phyloP scores from a whole-genome alignment of 2,329 filamentous ascomycete genomes.

The Magnaporthales sp. region DNA sequence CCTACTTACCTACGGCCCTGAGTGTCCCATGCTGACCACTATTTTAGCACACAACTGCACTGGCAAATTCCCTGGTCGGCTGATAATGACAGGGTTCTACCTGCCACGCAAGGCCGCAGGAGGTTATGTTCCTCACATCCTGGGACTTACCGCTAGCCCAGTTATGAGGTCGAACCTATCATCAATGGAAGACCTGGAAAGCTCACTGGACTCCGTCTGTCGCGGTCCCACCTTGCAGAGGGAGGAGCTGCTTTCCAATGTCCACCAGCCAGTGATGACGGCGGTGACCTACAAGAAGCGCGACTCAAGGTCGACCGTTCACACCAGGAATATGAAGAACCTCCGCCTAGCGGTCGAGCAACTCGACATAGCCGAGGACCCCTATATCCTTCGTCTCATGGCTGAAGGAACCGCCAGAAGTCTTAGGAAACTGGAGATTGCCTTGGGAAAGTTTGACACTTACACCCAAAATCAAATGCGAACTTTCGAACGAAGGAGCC shows the following conservation, averaged over 20 bases:
- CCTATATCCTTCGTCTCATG: conserved; percentile 41
- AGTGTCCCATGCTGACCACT: not conserved
- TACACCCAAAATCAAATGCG: conserved; percentile 46
- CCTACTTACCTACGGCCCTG: not conserved
- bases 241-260: conserved; percentile 58
- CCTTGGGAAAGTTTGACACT: conserved; percentile 36
- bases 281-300: conserved; percentile 22
- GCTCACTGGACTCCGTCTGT: conserved; percentile 60
- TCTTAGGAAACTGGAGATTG: conserved; percentile 25
- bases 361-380: conserved; percentile 53
- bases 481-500: conserved; percentile 39
- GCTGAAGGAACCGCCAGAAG: conserved; percentile 31
- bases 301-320: conserved; percentile 20
- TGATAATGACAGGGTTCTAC: conserved; percentile 69
- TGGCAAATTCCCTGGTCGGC: conserved; percentile 53
- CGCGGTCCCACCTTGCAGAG: conserved; percentile 60
- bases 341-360: conserved; percentile 29
- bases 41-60: conserved; percentile 64
- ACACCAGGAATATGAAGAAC: conserved; percentile 29
- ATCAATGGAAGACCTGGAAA: conserved; percentile 55
- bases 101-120: conserved; percentile 33
- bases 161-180: conserved; percentile 49
- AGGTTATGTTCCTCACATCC: conserved; percentile 49
- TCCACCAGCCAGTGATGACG: conserved; percentile 55
- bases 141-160: conserved; percentile 77